Conservation (phyloP, 2,329 filamentous ascomycete genomes). For the Cryoendolithus antarcticus region DNA sequence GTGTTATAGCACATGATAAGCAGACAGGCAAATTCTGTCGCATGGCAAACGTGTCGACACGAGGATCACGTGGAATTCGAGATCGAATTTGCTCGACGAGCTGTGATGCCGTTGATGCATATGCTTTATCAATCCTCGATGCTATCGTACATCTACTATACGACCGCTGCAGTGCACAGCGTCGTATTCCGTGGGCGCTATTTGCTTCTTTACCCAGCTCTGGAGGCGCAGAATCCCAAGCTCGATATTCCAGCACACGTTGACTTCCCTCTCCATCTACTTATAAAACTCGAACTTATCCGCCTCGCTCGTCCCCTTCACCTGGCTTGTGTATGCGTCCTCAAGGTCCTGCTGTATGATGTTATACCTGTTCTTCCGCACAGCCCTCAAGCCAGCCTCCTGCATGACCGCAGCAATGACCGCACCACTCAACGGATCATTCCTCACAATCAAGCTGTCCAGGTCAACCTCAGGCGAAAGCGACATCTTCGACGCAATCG, state of each 20-base stretch:
- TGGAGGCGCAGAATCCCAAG: too few species aligned
- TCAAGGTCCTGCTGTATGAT: conserved; percentile 96
- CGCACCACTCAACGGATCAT: conserved; percentile 87
- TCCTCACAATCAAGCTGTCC: conserved; percentile 89
- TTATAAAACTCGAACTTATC: conserved; percentile 87
- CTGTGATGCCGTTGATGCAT: too few species aligned
- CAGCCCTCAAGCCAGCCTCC: conserved; percentile 85
- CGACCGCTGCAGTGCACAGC: too few species aligned
- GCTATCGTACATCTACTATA: too few species aligned
- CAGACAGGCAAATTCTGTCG: too few species aligned
- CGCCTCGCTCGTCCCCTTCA: conserved; percentile 67
- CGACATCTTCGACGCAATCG: conserved; percentile 96
- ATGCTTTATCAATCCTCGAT: too few species aligned
- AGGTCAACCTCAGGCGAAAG: conserved; percentile 91
- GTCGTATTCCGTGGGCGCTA: too few species aligned
- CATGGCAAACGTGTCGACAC: too few species aligned
- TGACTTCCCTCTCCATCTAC: conserved; percentile 28
- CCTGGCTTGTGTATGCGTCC: conserved; percentile 92
- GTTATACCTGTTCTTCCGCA: conserved; percentile 97
- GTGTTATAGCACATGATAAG: too few species aligned
- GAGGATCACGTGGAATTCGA: too few species aligned
- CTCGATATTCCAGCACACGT: not conserved
- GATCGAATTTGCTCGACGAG: too few species aligned
- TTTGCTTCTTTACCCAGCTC: too few species aligned
- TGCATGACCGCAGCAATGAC: conserved; percentile 99